Percentiles rank a stretch among this genome's conserved stretches.
Conservation (phyloP, 2,329 filamentous ascomycete genomes). For the Sporothrix globosa region DNA sequence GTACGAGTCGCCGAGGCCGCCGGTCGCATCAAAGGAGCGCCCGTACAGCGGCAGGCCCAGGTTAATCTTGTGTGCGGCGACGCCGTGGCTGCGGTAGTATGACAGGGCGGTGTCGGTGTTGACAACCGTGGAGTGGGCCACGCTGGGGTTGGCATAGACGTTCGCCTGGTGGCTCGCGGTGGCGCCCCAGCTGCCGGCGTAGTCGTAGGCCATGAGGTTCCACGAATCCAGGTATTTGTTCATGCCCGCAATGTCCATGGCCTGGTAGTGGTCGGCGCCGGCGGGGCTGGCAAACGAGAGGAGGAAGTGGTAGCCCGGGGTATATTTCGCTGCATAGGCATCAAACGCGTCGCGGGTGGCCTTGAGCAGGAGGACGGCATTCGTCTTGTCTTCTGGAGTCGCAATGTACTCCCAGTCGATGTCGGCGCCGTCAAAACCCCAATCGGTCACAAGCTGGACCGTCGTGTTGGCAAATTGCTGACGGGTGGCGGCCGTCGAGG, state of each 20-base stretch:
- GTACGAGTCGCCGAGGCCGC: slow-evolving; percentile 67
- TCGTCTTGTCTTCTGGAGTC: slow-evolving; percentile 46
- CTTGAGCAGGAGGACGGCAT: slow-evolving; percentile 50
- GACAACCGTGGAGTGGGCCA: slow-evolving; percentile 66
- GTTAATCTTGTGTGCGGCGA: slow-evolving; percentile 67
- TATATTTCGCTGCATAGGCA: slow-evolving; percentile 40
- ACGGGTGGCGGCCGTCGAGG: slow-evolving; percentile 64
- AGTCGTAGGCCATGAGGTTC: slow-evolving; percentile 71
- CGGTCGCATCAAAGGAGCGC: slow-evolving; percentile 70
- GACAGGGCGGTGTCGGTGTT: slow-evolving; percentile 67
- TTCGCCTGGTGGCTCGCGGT: slow-evolving; percentile 69
- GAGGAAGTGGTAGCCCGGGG: slow-evolving; percentile 42
- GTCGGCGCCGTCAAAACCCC: slow-evolving; percentile 61
- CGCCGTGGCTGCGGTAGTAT: slow-evolving; percentile 63
- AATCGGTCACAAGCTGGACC: slow-evolving; percentile 70
- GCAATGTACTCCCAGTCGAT: slow-evolving; percentile 61
- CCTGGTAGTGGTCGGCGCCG: slow-evolving; percentile 50
- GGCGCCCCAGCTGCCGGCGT: slow-evolving; percentile 66
- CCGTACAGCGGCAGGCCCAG: slow-evolving; percentile 80
- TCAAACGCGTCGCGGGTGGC: slow-evolving; percentile 48
- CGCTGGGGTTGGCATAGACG: slow-evolving; percentile 57
- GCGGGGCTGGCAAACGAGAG: slow-evolving; percentile 47
- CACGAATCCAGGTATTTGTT: slow-evolving; percentile 56
- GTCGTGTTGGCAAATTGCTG: slow-evolving; percentile 68
- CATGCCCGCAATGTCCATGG: slow-evolving; percentile 52